These are phyloP conservation scores for Elsinoe batatas DNA, from an alignment of 2,329 filamentous ascomycete species.

Conservation along the genomic window DNA sequence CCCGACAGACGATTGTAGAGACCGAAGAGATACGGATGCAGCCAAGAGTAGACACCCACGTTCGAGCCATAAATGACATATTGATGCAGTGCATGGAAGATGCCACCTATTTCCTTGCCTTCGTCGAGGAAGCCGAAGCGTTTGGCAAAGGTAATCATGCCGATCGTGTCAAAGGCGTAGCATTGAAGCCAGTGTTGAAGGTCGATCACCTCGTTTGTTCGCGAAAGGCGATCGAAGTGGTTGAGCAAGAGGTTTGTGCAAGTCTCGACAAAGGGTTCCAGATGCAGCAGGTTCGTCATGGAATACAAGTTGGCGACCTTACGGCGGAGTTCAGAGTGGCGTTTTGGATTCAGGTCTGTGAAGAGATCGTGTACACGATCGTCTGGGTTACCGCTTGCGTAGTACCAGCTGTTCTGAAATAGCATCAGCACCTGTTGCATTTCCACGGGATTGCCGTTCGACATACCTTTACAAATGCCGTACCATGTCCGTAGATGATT, in stretches of 20 bases:
- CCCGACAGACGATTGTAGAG: not conserved
- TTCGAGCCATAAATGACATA: constrained; percentile 14
- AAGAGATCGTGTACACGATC: constrained; percentile 53
- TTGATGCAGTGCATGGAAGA: constrained; percentile 12
- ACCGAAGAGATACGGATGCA: constrained; percentile 10
- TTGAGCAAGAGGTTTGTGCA: constrained; percentile 18
- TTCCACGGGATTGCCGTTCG: not conserved
- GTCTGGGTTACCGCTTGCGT: constrained; percentile 54
- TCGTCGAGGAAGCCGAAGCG: constrained; percentile 31
- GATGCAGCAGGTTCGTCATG: constrained; percentile 19
- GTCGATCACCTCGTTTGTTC: constrained; percentile 41
- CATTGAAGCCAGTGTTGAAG: constrained; percentile 67
- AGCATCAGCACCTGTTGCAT: not conserved
- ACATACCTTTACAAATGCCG: constrained; percentile 2
- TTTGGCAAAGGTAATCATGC: constrained; percentile 32
- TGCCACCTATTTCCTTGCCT: constrained; percentile 25
- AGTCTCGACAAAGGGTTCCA: constrained; percentile 18
- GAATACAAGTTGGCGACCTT: constrained; percentile 20
- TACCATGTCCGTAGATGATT: constrained; percentile 9
- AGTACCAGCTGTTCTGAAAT: constrained; percentile 58
- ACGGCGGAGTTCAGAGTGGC: constrained; percentile 13
- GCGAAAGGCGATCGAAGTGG: constrained; percentile 15
- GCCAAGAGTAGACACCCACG: constrained; percentile 16
- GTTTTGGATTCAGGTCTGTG: constrained; percentile 42
- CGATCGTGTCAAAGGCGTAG: constrained; percentile 73